Evolutionary conservation across 2,329 filamentous ascomycete species (phyloP), one percentile per base, ranked within the genome.

Genomic region (Aspergillus candidus): DNA sequence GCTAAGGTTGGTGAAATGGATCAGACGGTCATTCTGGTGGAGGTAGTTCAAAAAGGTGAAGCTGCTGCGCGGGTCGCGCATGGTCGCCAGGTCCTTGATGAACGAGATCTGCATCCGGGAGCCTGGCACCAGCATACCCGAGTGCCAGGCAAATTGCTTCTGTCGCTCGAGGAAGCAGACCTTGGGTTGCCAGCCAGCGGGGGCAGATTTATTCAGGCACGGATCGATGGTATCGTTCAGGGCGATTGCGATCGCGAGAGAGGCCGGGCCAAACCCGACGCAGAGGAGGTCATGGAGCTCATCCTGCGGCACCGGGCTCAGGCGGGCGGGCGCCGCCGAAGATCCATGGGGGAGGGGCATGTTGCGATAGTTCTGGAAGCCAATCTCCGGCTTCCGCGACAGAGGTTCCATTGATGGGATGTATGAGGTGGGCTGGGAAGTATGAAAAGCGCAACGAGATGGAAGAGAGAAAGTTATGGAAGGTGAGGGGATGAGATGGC

Each of bases 91-190:
- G 63, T 97, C 91, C 72, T 97, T 97, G 71, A 97, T 78, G 72
- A 95, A 97, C 8, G 88, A 94, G 56, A 97, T 97, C 65, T 97
- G 91, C 91, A 97, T 97, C 70, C 86, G 89, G 41, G 90, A 87
- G 4, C 89, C 90, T 0, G 89, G 88, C 3, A 97, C 78, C 47
- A 96, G 80, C 91, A 97, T 97, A 47, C 91, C 91, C 0, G 88
- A 83, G 67, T 97, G 91, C 91, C 91, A 97, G 46, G 86, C 81
- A 61, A 97, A 97, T 38, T 76, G 72, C 29, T 74, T 61, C 68
- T 97, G 91, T 66, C 86, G 85, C 72, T 97, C 91, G 17, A 97
- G 70, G 68, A 96, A 97, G 35, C 87, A 77, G 3, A 94, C 82
- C 62, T 86, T 88, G 38, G 88, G 86, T 35, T 67, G 55, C 45